Base-by-base conservation (phyloP, 1,284 basidiomycete genomes). In the Ustilago xerochloae region DNA sequence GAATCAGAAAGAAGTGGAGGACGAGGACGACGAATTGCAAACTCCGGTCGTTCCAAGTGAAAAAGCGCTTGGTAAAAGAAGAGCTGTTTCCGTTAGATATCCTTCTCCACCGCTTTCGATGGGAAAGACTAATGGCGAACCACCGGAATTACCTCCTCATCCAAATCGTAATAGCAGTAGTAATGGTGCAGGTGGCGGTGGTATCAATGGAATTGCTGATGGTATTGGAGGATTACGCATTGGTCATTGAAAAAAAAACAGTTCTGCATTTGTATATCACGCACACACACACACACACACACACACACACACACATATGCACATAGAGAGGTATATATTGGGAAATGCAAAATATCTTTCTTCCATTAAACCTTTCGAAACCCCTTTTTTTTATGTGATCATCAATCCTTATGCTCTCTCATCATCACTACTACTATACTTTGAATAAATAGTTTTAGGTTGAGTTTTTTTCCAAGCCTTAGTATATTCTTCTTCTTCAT, bases 401-500 rank as follows among this genome's bases (percentile, higher is more conserved):
- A n/a, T n/a, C n/a, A n/a, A n/a, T 47, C 24, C 15, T 22, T 33
- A 15, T 15, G 29, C 22, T 50, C 30, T 35, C n/a, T 64, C 60
- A 6, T 54, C 72, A 4, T 78, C 73, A 1, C 55, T n/a, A n/a
- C n/a, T n/a, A n/a, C n/a, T 53, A 18, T 71, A 33, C 24, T 66
- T 51, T 9, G 66, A 36, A 53, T 59, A 83, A 6, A 83, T 58
- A 18, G 74, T 41, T 29, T 75, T 78, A 4, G 81, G 81, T 54
- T 83, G 74, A 3, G 68, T 75, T 54, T 67, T 60, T 24, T 56
- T 87, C 91, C 87, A 85, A 91, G 92, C 92, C 85, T 85, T 86
- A 30, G 93, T 94, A 90, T 91, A 94, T 82, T 38, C 33, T 9
- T 38, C 52, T 4, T 49, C 46, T 3, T 18, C 22, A 29, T 93